phyloP scores from a whole-genome alignment of 495 filamentous ascomycete genomes.

The Choiromyces venosus region DNA sequence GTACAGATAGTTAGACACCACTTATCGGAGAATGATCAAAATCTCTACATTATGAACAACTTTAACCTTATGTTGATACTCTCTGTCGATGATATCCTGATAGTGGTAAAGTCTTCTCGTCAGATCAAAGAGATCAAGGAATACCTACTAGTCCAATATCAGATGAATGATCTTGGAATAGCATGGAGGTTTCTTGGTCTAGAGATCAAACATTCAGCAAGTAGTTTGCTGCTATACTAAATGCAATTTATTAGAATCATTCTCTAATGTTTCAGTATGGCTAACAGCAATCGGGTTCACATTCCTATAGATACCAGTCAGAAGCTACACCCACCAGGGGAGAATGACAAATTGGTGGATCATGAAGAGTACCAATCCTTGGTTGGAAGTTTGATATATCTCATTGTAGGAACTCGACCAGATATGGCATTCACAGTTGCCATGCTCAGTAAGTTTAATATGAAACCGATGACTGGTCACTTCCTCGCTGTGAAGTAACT shows the following conservation, averaged over 20 bases:
- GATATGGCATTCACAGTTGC: slow-evolving; percentile 34
- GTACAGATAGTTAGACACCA: slow-evolving; percentile 3
- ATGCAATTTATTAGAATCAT: background rate
- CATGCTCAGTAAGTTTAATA: slow-evolving; percentile 5
- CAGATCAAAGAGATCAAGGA: no score
- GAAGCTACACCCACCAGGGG: background rate
- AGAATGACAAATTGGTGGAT: no score
- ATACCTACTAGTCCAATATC: background rate
- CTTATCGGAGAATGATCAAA: background rate
- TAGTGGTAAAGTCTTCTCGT: no score
- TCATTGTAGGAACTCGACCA: slow-evolving; percentile 31
- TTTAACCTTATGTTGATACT: slow-evolving; percentile 8
- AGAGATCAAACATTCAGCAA: no score
- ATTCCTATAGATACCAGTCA: no score
- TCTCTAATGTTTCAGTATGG: background rate
- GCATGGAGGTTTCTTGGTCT: slow-evolving; percentile 9
- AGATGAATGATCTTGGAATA: slow-evolving; percentile 18
- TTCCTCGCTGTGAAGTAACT: slow-evolving; percentile 18
- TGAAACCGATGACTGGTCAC: slow-evolving; percentile 1
- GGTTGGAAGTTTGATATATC: slow-evolving; percentile 39
- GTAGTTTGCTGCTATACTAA: no score
- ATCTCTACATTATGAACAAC: no score
- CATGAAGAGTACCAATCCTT: slow-evolving; percentile 36
- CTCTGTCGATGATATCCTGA: slow-evolving; percentile 22
- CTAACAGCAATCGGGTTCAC: background rate